phyloP scores from a whole-genome alignment of 257 asterid species.

The Rubia yunnanensis region DNA sequence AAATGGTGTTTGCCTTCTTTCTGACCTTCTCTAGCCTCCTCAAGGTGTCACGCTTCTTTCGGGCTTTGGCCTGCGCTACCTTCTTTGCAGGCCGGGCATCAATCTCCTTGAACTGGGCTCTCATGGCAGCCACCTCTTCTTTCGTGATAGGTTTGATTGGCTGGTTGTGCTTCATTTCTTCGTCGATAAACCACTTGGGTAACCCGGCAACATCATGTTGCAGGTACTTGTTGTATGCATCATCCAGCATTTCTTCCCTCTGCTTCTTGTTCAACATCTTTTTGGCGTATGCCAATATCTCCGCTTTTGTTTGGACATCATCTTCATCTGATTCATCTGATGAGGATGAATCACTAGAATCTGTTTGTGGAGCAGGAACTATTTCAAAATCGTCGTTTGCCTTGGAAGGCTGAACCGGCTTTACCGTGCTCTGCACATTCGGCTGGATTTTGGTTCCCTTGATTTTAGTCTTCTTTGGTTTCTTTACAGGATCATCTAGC shows the following conservation, averaged over 20 bases:
- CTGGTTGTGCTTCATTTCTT: conserved; percentile 55
- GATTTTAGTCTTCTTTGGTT: conserved; percentile 12
- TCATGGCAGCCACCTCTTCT: conserved; percentile 77
- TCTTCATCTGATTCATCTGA: conserved; percentile 62
- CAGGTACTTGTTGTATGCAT: conserved; percentile 85
- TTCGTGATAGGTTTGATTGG: conserved; percentile 77
- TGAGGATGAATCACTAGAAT: conserved; percentile 62
- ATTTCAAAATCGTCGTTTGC: conserved; percentile 53
- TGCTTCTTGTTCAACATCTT: conserved; percentile 73
- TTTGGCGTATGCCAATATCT: conserved; percentile 73
- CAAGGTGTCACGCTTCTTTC: conserved; percentile 61
- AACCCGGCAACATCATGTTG: conserved; percentile 60
- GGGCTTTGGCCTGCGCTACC: conserved; percentile 89
- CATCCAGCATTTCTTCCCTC: conserved; percentile 80
- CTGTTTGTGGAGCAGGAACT: conserved; percentile 80
- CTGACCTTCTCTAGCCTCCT: conserved; percentile 67
- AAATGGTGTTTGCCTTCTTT: conserved; percentile 80
- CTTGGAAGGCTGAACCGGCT: conserved; percentile 17
- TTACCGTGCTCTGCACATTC: conserved; percentile 1
- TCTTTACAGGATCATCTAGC: conserved; percentile 19
- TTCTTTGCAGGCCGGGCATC: conserved; percentile 95
- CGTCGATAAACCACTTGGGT: conserved; percentile 87
- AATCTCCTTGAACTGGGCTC: conserved; percentile 72
- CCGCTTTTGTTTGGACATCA: conserved; percentile 59
- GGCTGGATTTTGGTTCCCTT: neutral